These are phyloP conservation scores for Rusavskia elegans DNA, from an alignment of 495 filamentous ascomycete genomes.

Conservation along the genomic window DNA sequence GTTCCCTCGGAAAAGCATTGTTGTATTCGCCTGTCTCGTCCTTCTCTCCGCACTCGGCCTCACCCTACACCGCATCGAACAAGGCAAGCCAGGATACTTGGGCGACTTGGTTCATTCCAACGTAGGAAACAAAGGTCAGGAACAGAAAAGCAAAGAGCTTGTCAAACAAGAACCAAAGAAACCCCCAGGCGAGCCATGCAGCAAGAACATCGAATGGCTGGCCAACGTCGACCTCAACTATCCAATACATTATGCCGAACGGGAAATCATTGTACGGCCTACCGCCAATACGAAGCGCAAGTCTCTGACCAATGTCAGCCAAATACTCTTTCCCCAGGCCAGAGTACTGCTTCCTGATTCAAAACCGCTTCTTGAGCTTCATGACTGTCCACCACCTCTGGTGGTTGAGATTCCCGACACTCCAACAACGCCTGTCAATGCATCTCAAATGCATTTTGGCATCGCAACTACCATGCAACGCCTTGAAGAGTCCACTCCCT, in stretches of 20 bases:
- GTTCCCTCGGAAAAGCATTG: background rate
- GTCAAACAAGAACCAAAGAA: background rate
- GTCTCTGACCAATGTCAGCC: slow-evolving; percentile 18
- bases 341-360: slow-evolving; percentile 12
- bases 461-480: slow-evolving; percentile 42
- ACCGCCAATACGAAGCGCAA: background rate
- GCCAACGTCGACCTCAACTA: background rate
- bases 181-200: background rate
- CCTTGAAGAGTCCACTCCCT: slow-evolving; percentile 36
- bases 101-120: background rate
- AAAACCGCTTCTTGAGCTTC: background rate
- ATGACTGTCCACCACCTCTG: slow-evolving; percentile 14
- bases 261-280: slow-evolving; percentile 21
- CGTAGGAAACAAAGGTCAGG: background rate
- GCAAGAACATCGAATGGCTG: background rate
- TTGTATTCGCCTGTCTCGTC: background rate
- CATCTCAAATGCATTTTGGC: slow-evolving; percentile 41
- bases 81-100: background rate
- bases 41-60: background rate
- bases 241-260: slow-evolving; percentile 22
- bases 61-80: background rate
- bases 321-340: slow-evolving; percentile 16
- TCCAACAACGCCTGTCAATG: slow-evolving; percentile 23
- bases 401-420: slow-evolving; percentile 19
- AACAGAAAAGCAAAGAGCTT: no score